phyloP scores from a whole-genome alignment of 1,284 basidiomycete genomes.

The Trichosporon asahii region DNA sequence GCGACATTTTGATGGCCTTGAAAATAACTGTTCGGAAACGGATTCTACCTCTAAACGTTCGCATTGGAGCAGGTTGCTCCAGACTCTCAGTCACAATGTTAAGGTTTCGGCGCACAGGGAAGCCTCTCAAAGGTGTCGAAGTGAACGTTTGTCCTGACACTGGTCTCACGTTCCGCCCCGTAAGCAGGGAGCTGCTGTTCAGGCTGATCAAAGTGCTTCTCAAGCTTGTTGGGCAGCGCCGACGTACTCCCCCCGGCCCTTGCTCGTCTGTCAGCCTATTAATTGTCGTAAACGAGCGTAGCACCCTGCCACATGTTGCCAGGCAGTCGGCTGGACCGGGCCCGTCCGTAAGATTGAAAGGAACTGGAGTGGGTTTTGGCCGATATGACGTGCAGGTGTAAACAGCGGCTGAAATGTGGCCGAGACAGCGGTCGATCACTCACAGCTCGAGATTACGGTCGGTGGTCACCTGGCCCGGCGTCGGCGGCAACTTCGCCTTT shows the following conservation, averaged over 20 bases:
- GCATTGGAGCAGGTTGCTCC: background rate
- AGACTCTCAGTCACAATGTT: background rate
- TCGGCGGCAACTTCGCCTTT: background rate
- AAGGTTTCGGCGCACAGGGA: background rate
- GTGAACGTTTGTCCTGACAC: too few relatives aligned
- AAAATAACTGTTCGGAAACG: too few relatives aligned
- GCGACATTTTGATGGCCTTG: too few relatives aligned
- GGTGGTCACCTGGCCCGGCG: background rate
- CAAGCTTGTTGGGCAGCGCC: background rate
- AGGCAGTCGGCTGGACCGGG: too few relatives aligned
- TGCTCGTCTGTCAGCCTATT: too few relatives aligned
- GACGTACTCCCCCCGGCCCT: too few relatives aligned
- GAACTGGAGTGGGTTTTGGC: background rate
- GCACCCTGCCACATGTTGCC: background rate
- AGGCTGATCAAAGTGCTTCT: background rate
- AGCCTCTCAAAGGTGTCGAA: background rate
- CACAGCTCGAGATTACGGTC: background rate
- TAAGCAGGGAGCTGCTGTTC: background rate
- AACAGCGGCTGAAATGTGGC: background rate
- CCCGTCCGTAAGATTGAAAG: too few relatives aligned
- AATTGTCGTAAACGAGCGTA: too few relatives aligned
- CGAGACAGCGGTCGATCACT: background rate
- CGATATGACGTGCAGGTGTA: background rate
- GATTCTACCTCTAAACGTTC: too few relatives aligned
- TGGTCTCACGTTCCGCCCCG: too few relatives aligned